These are phyloP conservation scores for Neopestalotiopsis clavispora DNA, from an alignment of 2,329 filamentous ascomycete species.

Conservation along the genomic window DNA sequence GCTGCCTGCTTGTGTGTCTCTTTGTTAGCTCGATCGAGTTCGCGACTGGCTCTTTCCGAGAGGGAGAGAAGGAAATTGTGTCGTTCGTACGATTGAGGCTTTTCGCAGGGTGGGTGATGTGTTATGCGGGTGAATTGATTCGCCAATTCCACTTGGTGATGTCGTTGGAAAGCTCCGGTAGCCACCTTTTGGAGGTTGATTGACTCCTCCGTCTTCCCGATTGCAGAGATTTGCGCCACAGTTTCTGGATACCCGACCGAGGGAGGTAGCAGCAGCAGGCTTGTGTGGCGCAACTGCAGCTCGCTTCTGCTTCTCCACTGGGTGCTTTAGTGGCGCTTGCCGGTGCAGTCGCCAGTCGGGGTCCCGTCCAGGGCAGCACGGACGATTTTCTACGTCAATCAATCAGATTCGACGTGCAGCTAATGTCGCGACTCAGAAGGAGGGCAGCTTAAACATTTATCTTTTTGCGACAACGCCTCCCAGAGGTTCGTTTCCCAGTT, in stretches of 20 bases:
- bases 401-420: constrained; percentile 1
- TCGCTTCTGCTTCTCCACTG: too few species aligned
- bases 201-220: not conserved
- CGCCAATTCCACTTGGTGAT: constrained; percentile 4
- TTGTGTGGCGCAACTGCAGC: too few species aligned
- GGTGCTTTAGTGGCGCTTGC: too few species aligned
- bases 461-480: not conserved
- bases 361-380: not conserved
- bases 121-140: constrained; percentile 9
- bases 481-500: not conserved
- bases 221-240: not conserved
- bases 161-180: constrained; percentile 1
- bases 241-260: not conserved
- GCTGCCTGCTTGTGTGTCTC: constrained; percentile 16
- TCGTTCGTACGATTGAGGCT: constrained; percentile 4
- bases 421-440: not conserved
- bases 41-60: not conserved
- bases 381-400: constrained; percentile 1
- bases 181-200: not conserved
- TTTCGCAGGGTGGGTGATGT: constrained; percentile 11
- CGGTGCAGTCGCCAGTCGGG: not conserved
- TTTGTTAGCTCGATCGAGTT: not conserved
- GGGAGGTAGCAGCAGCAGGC: not conserved
- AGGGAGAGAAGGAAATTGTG: not conserved
- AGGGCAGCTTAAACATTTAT: not conserved